Percentiles rank a stretch among this genome's conserved stretches.
Conservation (phyloP, 2,329 filamentous ascomycete species). For the Exophiala xenobiotica region DNA sequence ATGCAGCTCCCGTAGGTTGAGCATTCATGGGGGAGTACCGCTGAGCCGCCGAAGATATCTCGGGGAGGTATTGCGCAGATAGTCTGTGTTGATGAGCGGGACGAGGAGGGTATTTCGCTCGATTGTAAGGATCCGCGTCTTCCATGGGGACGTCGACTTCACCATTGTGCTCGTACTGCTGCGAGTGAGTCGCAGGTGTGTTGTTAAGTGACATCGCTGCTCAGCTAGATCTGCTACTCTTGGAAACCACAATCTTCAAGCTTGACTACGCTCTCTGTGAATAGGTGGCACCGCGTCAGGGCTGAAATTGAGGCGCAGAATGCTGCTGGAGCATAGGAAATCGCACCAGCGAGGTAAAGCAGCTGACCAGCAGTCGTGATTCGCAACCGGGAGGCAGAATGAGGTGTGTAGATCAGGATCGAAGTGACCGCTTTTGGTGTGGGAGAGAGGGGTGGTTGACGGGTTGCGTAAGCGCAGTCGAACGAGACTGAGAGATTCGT, state of each 20-base stretch:
- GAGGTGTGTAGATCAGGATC: neutral
- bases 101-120: constrained; percentile 81
- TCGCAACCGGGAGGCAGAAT: neutral
- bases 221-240: neutral
- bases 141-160: constrained; percentile 83
- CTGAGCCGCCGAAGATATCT: constrained; percentile 79
- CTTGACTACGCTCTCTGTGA: neutral
- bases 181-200: constrained; percentile 59
- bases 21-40: constrained; percentile 96
- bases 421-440: constrained; percentile 9
- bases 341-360: too few relatives aligned
- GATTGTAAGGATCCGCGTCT: constrained; percentile 81
- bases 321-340: neutral
- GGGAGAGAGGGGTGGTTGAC: constrained; percentile 11
- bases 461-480: constrained; percentile 26
- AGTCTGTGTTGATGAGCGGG: constrained; percentile 74
- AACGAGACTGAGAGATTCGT: constrained; percentile 17
- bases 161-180: constrained; percentile 63
- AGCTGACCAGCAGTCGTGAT: neutral
- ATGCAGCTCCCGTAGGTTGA: constrained; percentile 76
- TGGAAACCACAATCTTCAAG: neutral
- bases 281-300: constrained; percentile 3
- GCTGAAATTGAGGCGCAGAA: constrained; percentile 10
- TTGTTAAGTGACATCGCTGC: constrained; percentile 52
- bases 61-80: constrained; percentile 68